Percentiles rank a stretch among this genome's conserved stretches.
These are phyloP conservation scores for Vitis cinerea DNA, from an alignment of 164 flowering plant species.

Conservation along the genomic window DNA sequence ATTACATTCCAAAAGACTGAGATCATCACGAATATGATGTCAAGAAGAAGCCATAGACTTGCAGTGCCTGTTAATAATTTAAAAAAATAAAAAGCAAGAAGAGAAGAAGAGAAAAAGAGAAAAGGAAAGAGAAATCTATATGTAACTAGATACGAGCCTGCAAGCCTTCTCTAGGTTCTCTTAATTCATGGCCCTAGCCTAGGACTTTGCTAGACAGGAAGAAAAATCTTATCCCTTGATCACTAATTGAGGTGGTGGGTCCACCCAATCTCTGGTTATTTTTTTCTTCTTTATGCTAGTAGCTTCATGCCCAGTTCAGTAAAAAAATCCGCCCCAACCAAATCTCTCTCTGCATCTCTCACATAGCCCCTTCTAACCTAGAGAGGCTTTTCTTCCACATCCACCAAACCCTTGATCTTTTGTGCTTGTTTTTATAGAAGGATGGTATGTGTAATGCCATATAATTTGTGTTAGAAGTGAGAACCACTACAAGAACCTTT, in stretches of 20 bases:
- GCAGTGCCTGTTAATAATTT: slow-evolving; percentile 21
- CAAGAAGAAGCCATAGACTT: slow-evolving; percentile 12
- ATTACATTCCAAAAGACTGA: background rate
- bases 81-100: slow-evolving; percentile 1
- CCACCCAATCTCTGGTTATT: background rate
- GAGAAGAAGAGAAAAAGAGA: slow-evolving; percentile 7
- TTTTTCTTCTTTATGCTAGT: background rate
- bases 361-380: background rate
- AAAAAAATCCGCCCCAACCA: background rate
- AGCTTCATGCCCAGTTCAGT: slow-evolving; percentile 13
- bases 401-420: slow-evolving; percentile 2
- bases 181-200: slow-evolving; percentile 16
- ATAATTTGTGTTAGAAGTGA: background rate
- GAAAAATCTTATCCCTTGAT: slow-evolving; percentile 15
- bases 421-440: background rate
- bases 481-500: background rate
- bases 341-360: slow-evolving; percentile 3
- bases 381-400: slow-evolving; percentile 7
- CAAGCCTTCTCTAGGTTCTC: slow-evolving; percentile 17
- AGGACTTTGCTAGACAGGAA: background rate
- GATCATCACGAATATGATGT: too few species aligned
- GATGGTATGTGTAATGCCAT: background rate
- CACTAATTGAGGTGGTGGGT: slow-evolving; percentile 6
- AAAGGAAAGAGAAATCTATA: background rate
- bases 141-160: slow-evolving; percentile 3